These are phyloP conservation scores for Solanum sparsipilum DNA, from an alignment of 257 asterid genomes.

Conservation along the genomic window DNA sequence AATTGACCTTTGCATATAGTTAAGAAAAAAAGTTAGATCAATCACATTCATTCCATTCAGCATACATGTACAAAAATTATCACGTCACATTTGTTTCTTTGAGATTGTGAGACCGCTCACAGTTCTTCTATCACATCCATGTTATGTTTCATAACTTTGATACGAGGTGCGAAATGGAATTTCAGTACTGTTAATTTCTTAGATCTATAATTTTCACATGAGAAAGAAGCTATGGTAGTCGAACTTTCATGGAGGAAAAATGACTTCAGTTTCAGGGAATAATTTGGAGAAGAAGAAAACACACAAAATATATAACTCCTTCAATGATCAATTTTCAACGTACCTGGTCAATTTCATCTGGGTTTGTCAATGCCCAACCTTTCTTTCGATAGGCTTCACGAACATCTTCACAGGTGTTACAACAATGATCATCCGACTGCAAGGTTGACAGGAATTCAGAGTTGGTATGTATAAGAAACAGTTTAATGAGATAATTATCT, in stretches of 20 bases:
- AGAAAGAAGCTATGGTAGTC: not conserved
- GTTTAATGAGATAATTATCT: not conserved
- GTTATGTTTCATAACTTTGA: not conserved
- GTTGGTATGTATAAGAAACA: slow-evolving; percentile 6
- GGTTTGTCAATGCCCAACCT: slow-evolving; percentile 87
- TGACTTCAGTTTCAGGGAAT: not conserved
- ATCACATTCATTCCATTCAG: not conserved
- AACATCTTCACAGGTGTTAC: slow-evolving; percentile 94
- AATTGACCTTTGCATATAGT: not conserved
- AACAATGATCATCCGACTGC: slow-evolving; percentile 82
- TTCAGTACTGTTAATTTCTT: not conserved
- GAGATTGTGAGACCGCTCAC: not conserved
- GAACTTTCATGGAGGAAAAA: not conserved
- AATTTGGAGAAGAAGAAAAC: not conserved
- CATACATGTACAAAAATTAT: not conserved
- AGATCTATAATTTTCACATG: not conserved
- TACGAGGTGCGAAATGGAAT: not conserved
- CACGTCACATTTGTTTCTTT: not conserved
- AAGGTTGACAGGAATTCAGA: slow-evolving; percentile 11
- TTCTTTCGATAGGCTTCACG: slow-evolving; percentile 95
- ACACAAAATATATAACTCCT: not conserved
- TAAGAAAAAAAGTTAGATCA: not conserved
- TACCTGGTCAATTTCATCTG: slow-evolving; percentile 88
- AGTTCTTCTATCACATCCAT: not conserved
- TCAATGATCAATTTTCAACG: not conserved